Evolutionary conservation across 2,329 filamentous ascomycete species (phyloP).

Genomic region (Trichophyton mentagrophytes): DNA sequence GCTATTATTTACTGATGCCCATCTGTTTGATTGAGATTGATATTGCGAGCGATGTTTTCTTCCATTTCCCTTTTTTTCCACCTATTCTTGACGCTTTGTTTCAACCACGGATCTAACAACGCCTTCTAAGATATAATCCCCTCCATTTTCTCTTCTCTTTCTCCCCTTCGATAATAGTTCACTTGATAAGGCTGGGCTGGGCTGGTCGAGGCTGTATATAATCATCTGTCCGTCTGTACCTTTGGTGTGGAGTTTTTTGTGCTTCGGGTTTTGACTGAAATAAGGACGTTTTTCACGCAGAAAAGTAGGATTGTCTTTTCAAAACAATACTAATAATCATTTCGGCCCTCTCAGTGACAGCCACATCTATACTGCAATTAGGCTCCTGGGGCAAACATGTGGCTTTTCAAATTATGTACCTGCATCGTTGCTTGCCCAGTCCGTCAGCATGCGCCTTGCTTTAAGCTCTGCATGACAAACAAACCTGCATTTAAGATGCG

Average conservation of each 20-base stretch:
- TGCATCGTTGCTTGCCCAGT: not conserved
- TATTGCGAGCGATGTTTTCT: not conserved
- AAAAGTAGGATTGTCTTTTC: not conserved
- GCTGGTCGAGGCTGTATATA: not conserved
- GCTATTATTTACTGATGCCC: not conserved
- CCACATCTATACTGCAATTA: not conserved
- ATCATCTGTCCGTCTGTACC: not conserved
- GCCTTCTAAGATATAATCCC: not conserved
- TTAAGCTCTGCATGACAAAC: not conserved
- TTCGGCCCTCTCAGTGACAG: not conserved
- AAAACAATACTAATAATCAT: not conserved
- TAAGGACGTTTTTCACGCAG: not conserved
- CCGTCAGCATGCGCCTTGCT: not conserved
- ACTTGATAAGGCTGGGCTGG: not conserved
- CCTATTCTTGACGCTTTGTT: not conserved
- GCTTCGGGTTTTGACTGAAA: not conserved
- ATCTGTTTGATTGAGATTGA: not conserved
- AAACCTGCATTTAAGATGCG: not conserved
- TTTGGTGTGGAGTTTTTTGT: not conserved
- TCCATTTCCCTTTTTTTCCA: not conserved
- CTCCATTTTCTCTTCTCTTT: not conserved
- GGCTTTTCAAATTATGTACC: not conserved
- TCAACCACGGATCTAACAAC: not conserved
- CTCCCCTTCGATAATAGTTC: not conserved
- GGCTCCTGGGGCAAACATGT: not conserved